These are phyloP conservation scores for Mycena rebaudengoi DNA, from an alignment of 768 basidiomycete species.

Conservation along the genomic window DNA sequence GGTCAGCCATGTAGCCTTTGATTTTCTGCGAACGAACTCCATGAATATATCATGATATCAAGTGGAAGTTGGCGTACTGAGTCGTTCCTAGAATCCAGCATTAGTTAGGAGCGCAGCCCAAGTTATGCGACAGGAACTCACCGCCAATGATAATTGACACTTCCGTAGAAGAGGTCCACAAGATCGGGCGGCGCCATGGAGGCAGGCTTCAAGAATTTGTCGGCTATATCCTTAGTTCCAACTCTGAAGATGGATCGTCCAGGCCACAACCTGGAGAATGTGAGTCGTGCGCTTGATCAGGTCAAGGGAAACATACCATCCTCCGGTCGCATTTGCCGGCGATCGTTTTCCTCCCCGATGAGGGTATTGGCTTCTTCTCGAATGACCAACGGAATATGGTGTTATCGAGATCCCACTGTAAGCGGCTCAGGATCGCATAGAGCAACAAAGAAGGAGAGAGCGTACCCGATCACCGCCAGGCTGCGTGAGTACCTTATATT, in stretches of 20 bases:
- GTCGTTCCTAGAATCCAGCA: neutral
- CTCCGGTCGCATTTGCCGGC: neutral
- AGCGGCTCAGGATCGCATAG: neutral
- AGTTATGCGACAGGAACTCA: no score
- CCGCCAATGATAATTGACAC: no score
- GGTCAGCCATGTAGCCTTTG: no score
- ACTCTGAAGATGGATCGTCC: no score
- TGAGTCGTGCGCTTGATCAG: neutral
- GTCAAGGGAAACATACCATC: neutral
- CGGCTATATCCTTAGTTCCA: no score
- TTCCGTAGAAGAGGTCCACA: no score
- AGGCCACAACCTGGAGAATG: no score
- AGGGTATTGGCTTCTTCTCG: no score
- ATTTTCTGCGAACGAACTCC: neutral
- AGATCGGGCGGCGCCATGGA: constrained; percentile 12
- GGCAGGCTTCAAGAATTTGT: constrained; percentile 4
- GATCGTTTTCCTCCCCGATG: neutral
- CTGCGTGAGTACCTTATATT: constrained; percentile 14
- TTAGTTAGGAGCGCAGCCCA: neutral
- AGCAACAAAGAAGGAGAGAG: neutral
- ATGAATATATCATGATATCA: neutral
- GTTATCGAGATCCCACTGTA: neutral
- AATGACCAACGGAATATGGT: no score
- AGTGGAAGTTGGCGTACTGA: neutral
- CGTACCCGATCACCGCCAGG: neutral